Percentiles rank a stretch among this genome's conserved stretches.
Evolutionary conservation across 306 rosid genomes (phyloP).

Genomic region (Corylus avellana): DNA sequence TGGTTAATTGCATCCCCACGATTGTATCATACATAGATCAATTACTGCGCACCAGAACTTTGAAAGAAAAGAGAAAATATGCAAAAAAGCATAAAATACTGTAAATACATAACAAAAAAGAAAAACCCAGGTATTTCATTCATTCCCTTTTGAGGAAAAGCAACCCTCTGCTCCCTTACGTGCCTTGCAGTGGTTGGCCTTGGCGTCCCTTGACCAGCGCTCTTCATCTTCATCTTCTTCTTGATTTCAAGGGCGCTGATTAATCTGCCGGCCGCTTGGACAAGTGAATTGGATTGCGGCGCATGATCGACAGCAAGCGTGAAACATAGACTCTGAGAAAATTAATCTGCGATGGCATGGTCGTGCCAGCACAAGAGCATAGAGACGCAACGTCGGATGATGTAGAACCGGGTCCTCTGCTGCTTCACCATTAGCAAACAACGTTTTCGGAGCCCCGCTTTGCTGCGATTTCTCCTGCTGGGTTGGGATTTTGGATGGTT

Average conservation of each 20-base stretch:
- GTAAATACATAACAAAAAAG: neutral
- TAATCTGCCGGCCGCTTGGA: neutral
- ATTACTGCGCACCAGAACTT: neutral
- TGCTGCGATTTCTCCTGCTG: slow-evolving; percentile 22
- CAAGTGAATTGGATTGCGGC: neutral
- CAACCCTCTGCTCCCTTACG: neutral
- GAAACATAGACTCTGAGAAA: neutral
- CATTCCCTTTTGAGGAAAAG: neutral
- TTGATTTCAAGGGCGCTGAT: neutral
- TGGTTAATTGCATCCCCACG: too few relatives aligned
- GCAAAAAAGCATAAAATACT: neutral
- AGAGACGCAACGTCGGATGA: slow-evolving; percentile 56
- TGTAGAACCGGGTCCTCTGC: slow-evolving; percentile 59
- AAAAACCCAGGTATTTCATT: neutral
- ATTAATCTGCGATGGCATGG: slow-evolving; percentile 46
- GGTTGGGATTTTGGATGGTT: neutral
- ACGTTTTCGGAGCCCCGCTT: slow-evolving; percentile 42
- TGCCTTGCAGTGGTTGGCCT: neutral
- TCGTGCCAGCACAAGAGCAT: slow-evolving; percentile 70
- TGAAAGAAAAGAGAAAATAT: neutral
- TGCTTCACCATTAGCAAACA: slow-evolving; percentile 50
- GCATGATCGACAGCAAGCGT: neutral
- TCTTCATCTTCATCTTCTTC: too few relatives aligned
- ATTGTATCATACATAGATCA: neutral
- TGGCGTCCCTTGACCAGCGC: neutral